Evolutionary conservation across 257 asterid species (phyloP).

Genomic region (Solanum pennellii): DNA sequence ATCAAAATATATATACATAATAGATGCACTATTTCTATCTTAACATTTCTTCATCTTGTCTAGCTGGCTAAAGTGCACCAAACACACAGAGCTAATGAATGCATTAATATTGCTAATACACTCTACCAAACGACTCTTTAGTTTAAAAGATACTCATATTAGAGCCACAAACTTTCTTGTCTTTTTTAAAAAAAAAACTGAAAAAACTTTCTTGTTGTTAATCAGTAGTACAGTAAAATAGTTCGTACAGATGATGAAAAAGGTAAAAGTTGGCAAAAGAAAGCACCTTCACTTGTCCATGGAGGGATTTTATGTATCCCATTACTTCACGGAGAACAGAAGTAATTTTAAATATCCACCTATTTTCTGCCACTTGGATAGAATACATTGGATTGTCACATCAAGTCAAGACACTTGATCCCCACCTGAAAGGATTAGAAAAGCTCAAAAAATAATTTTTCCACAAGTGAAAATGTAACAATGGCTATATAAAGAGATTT

Average conservation of each 20-base stretch:
- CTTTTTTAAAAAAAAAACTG: neutral
- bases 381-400: no score
- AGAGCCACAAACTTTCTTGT: neutral
- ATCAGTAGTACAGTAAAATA: neutral
- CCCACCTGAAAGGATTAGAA: neutral
- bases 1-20: neutral
- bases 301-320: conserved; percentile 77
- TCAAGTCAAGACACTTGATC: no score
- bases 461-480: neutral
- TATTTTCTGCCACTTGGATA: neutral
- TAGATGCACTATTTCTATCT: neutral
- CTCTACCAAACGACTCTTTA: no score
- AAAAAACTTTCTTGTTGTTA: neutral
- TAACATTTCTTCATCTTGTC: no score
- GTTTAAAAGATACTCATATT: neutral
- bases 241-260: neutral
- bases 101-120: no score
- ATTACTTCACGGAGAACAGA: conserved; percentile 75
- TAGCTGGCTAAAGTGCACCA: no score
- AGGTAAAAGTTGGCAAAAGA: neutral
- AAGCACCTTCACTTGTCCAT: conserved; percentile 77
- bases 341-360: neutral
- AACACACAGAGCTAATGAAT: no score
- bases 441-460: neutral
- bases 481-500: neutral